These are phyloP conservation scores for Trichocladium antarcticum DNA, from an alignment of 495 filamentous ascomycete species.

Conservation along the genomic window DNA sequence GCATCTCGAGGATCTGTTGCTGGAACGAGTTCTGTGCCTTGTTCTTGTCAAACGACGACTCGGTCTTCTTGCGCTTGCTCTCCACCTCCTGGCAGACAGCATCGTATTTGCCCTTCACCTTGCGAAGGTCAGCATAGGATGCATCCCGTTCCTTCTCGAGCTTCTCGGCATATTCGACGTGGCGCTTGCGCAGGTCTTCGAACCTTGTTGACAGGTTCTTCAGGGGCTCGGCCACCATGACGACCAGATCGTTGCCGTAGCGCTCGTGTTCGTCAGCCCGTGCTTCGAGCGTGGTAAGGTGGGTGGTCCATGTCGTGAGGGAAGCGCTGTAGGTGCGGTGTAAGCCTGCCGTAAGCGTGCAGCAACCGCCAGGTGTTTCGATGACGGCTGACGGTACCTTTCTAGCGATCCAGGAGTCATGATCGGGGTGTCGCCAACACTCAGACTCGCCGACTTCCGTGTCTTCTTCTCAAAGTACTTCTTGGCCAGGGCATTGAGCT, in stretches of 20 bases:
- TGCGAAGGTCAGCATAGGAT: constrained; percentile 75
- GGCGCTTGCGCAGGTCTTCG: constrained; percentile 87
- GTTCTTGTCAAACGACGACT: constrained; percentile 72
- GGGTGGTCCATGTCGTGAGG: constrained; percentile 91
- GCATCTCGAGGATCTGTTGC: constrained; percentile 84
- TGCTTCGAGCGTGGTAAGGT: constrained; percentile 79
- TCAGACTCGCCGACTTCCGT: constrained; percentile 76
- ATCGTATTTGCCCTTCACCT: constrained; percentile 89
- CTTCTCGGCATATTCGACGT: constrained; percentile 77
- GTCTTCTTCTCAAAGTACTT: constrained; percentile 95
- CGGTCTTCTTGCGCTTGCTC: constrained; percentile 84
- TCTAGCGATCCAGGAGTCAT: constrained; percentile 94
- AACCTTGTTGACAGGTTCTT: constrained; percentile 60
- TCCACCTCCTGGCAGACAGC: constrained; percentile 87
- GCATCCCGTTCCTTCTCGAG: constrained; percentile 79
- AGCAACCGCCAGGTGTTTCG: no score
- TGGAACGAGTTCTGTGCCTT: constrained; percentile 88
- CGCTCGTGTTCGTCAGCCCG: constrained; percentile 81
- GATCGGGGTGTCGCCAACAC: constrained; percentile 84
- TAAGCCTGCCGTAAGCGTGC: background rate
- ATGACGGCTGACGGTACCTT: constrained; percentile 40
- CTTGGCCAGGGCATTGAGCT: constrained; percentile 75
- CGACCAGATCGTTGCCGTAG: constrained; percentile 61
- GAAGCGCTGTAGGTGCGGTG: constrained; percentile 49
- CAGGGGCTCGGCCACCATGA: constrained; percentile 73